Conservation (phyloP, 768 basidiomycete species). For the Tubosaeta brunneosetosa region DNA sequence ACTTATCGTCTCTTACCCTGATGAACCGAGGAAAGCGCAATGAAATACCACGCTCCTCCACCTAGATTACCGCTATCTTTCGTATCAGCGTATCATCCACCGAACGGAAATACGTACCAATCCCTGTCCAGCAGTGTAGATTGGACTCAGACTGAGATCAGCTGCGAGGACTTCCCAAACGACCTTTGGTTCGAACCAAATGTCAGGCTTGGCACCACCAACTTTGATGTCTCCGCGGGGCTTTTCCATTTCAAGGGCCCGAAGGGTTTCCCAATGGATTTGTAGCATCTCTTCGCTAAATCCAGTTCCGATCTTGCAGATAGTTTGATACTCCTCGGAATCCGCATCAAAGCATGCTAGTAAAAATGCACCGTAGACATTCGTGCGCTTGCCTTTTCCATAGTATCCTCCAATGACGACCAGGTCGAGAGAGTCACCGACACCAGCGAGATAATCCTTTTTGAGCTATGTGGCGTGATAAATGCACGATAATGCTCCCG, state of each 20-base stretch:
- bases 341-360: conserved; percentile 96
- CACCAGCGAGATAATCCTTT: conserved; percentile 95
- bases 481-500: not conserved
- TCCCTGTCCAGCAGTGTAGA: conserved; percentile 93
- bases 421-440: conserved; percentile 95
- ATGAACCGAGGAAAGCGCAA: conserved; percentile 95
- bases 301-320: conserved; percentile 98
- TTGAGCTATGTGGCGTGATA: conserved; percentile 62
- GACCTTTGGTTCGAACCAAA: conserved; percentile 96
- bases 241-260: conserved; percentile 67
- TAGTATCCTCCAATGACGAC: conserved; percentile 98
- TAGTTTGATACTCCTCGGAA: conserved; percentile 91
- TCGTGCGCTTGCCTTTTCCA: conserved; percentile 96
- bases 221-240: conserved; percentile 79
- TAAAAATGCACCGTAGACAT: conserved; percentile 96
- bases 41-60: conserved; percentile 89
- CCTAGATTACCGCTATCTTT: conserved; percentile 37
- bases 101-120: conserved; percentile 47
- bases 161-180: conserved; percentile 99
- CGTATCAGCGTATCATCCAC: conserved; percentile 1
- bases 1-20: conserved; percentile 89
- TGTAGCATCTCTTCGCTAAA: conserved; percentile 91
- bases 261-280: conserved; percentile 73
- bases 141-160: conserved; percentile 92
- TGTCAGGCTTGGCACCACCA: conserved; percentile 92